Base-by-base conservation (phyloP, 1,139 yeast species). In the Geotrichum phurueaensis region DNA sequence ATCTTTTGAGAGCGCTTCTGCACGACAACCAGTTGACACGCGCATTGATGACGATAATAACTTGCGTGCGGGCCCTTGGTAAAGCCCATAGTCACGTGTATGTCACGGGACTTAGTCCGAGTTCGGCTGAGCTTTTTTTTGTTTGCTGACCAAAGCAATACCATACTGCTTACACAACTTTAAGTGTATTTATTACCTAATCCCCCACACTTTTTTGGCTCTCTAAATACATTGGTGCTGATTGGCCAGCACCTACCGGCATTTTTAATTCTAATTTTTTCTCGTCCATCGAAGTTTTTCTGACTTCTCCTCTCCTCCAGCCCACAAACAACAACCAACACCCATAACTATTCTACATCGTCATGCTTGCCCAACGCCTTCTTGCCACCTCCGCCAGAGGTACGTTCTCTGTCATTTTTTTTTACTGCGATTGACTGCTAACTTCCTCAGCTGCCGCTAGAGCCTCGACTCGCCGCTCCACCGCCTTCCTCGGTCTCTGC, bases 351-450 rank as follows among this genome's bases (percentile, higher is more conserved):
- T 20, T 39, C 36, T 12, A 13, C 50, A 47, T 36, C 56, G 52
- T 23, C 55, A 59, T 59, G 61, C 61, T 59, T 43, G 54, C 61
- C 51, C 58, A 59, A 51, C 61, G 61, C 48, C 31, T 59, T 36
- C 50, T 54, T 22, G 29, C 61, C 33, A 54, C 56, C 43, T 55
- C 61, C 33, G 54, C 56, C 36, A 54, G 61, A 59, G 56, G 61
- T 59, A 59, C 12, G 58, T 59, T 25, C 15, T 29, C 25, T 36
- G 27, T 50, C 18, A 33, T 23, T 22, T 6, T 1, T 1, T 23
- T 29, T 29, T n/a, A 15, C 31, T 18, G 18, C 50, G 22, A 22
- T 33, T 20, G 20, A 47, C 20, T 23, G 9, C 56, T 54, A 52
- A 54, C 50, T 52, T 23, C 25, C 27, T 43, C 15, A 61, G 63